A percentile compares a stretch with the other conserved stretches of the same genome.
phyloP scores from a whole-genome alignment of 2,329 filamentous ascomycete genomes.

The Zymoseptoria brevis region DNA sequence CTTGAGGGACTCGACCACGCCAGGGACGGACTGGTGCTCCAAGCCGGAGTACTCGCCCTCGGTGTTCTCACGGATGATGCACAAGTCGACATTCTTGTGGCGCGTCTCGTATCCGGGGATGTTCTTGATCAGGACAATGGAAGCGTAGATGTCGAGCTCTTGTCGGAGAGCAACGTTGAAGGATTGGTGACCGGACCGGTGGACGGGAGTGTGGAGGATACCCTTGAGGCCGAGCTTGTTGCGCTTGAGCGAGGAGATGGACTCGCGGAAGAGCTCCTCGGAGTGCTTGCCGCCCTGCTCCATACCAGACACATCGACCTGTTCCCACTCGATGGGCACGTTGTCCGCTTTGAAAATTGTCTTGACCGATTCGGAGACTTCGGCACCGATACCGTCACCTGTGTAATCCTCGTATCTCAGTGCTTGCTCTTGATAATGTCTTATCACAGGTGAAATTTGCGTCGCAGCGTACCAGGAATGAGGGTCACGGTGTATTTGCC shows the following conservation, averaged over 20 bases:
- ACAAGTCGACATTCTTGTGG: slow-evolving; percentile 94
- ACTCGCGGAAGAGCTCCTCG: slow-evolving; percentile 92
- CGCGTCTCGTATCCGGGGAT: slow-evolving; percentile 97
- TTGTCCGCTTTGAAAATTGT: slow-evolving; percentile 99
- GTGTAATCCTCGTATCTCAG: neutral
- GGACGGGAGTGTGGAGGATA: slow-evolving; percentile 95
- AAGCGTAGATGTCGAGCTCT: slow-evolving; percentile 99
- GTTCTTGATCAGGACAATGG: slow-evolving; percentile 97
- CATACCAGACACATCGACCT: slow-evolving; percentile 89
- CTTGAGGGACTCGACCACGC: slow-evolving; percentile 98
- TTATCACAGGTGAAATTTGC: slow-evolving; percentile 16
- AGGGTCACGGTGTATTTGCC: slow-evolving; percentile 99
- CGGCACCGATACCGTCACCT: slow-evolving; percentile 91
- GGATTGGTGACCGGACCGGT: slow-evolving; percentile 92
- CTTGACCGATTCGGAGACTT: slow-evolving; percentile 97
- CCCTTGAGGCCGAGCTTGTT: slow-evolving; percentile 99
- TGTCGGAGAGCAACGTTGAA: slow-evolving; percentile 99
- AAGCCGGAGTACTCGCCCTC: slow-evolving; percentile 99
- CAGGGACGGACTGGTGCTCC: slow-evolving; percentile 93
- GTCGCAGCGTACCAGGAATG: slow-evolving; percentile 65
- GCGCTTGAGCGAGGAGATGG: slow-evolving; percentile 87
- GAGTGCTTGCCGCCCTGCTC: slow-evolving; percentile 78
- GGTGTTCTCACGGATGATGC: slow-evolving; percentile 99
- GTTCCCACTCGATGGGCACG: slow-evolving; percentile 97
- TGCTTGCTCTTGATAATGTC: slow-evolving; percentile 2